phyloP scores from a whole-genome alignment of 2,329 filamentous ascomycete genomes.

The Chalara sp. region DNA sequence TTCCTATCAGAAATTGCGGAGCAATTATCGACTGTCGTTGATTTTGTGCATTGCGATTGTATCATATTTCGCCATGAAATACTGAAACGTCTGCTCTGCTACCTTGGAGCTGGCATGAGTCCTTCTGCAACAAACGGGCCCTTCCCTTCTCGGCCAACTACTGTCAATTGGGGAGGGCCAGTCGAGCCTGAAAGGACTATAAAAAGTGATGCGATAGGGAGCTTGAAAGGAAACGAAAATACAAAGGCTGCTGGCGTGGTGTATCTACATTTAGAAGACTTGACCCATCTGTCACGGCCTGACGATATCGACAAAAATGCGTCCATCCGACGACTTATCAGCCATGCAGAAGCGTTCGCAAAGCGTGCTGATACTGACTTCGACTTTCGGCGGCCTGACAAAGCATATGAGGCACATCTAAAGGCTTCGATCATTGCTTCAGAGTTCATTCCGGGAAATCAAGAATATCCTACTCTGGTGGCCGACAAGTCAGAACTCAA shows the following conservation, averaged over 20 bases:
- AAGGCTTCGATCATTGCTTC: constrained; percentile 73
- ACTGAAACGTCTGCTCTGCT: too few species aligned
- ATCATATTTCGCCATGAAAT: too few species aligned
- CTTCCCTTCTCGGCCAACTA: constrained; percentile 15
- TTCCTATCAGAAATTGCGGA: too few species aligned
- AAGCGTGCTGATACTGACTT: constrained; percentile 55
- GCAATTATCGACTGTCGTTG: too few species aligned
- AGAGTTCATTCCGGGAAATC: constrained; percentile 69
- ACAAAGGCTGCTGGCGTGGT: constrained; percentile 14
- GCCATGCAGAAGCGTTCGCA: constrained; percentile 44
- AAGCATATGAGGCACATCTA: constrained; percentile 79
- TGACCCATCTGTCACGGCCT: constrained; percentile 28
- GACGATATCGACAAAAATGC: constrained; percentile 25
- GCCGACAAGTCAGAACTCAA: constrained; percentile 41
- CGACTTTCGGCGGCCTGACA: constrained; percentile 60
- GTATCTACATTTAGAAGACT: constrained; percentile 32
- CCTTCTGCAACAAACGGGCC: constrained; percentile 19
- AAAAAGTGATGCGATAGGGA: constrained; percentile 7
- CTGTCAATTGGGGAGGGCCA: constrained; percentile 19
- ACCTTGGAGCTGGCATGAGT: constrained; percentile 22
- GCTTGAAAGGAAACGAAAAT: constrained; percentile 20
- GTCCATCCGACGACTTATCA: constrained; percentile 47
- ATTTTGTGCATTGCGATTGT: too few species aligned
- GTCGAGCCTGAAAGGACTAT: constrained; percentile 13
- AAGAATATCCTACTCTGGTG: constrained; percentile 62